These are phyloP conservation scores for Blastocrithidia nonstop DNA, from an alignment of 208 protist genomes.

Conservation along the genomic window DNA sequence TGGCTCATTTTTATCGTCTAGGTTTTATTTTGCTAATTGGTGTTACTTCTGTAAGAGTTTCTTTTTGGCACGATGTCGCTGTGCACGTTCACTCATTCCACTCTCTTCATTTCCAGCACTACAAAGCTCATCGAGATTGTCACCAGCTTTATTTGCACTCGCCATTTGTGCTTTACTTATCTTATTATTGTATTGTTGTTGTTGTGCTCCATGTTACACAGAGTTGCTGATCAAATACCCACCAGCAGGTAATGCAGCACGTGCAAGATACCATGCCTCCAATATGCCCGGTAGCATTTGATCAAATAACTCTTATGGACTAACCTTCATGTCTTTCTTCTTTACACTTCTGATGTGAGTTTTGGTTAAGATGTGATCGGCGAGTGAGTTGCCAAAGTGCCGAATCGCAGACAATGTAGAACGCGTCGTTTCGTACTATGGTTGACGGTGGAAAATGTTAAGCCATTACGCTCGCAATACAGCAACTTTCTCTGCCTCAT, in stretches of 20 bases:
- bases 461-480: conserved; percentile 28
- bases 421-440: conserved; percentile 21
- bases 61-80: too few relatives aligned
- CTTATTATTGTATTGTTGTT: conserved; percentile 1
- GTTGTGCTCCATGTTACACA: conserved; percentile 6
- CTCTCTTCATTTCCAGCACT: too few relatives aligned
- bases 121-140: too few relatives aligned
- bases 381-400: conserved; percentile 57
- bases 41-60: too few relatives aligned
- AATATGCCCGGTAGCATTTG: conserved; percentile 31
- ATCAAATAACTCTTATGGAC: conserved; percentile 18
- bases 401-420: conserved; percentile 34
- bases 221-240: conserved; percentile 35
- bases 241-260: conserved; percentile 8
- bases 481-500: conserved; percentile 5
- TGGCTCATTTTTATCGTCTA: too few relatives aligned
- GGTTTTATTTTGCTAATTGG: too few relatives aligned
- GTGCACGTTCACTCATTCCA: too few relatives aligned
- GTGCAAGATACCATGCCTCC: conserved; percentile 26
- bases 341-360: conserved; percentile 15
- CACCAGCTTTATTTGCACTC: too few relatives aligned
- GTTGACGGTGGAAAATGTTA: conserved; percentile 20
- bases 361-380: conserved; percentile 51
- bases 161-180: too few relatives aligned
- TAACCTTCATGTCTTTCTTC: conserved; percentile 13